These are phyloP conservation scores for Coemansia sp. DNA, from an alignment of 192 early-diverging fungal species.

Conservation along the genomic window DNA sequence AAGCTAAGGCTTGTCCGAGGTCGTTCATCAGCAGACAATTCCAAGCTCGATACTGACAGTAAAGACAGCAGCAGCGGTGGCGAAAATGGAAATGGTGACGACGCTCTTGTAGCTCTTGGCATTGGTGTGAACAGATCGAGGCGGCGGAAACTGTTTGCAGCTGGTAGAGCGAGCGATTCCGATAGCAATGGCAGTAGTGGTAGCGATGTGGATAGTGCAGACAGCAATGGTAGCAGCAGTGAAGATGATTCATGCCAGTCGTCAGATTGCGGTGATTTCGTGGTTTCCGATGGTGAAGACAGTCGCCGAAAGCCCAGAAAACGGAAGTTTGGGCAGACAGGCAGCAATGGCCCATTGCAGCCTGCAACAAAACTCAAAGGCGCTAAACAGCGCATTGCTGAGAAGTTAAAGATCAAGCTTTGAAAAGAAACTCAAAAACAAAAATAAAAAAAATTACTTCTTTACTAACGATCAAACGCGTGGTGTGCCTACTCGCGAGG, in stretches of 20 bases:
- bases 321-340: conserved; percentile 10
- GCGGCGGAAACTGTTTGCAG: not conserved
- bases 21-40: conserved; percentile 12
- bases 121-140: conserved; percentile 3
- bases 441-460: not conserved
- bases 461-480: conserved; percentile 7
- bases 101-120: conserved; percentile 25
- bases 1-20: conserved; percentile 33
- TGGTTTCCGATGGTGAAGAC: conserved; percentile 38
- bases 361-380: conserved; percentile 19
- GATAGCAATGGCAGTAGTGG: not conserved
- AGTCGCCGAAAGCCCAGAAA: conserved; percentile 9
- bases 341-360: not conserved
- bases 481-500: conserved; percentile 38
- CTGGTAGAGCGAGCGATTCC: conserved; percentile 6
- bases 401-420: conserved; percentile 50
- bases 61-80: not conserved
- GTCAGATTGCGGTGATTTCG: conserved; percentile 21
- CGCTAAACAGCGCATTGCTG: conserved; percentile 39
- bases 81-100: not conserved
- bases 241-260: conserved; percentile 9
- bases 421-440: conserved; percentile 17
- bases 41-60: not conserved
- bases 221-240: conserved; percentile 11
- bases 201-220: not conserved